A percentile compares a stretch with the other conserved stretches of the same genome.
These are phyloP conservation scores for Torulaspora indica DNA, from an alignment of 805 yeast species.

Conservation along the genomic window DNA sequence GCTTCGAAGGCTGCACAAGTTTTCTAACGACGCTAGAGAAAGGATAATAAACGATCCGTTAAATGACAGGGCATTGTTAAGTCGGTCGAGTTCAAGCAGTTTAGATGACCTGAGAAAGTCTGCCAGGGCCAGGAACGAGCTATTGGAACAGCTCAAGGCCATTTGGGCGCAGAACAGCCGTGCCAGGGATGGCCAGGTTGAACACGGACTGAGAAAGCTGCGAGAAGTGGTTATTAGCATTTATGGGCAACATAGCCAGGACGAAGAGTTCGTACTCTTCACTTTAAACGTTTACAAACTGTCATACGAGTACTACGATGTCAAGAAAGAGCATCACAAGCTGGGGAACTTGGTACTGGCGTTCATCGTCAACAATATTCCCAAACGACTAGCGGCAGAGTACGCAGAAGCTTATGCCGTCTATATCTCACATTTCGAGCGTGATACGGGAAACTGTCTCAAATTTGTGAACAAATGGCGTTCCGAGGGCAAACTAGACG, in stretches of 20 bases:
- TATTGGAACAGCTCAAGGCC: slow-evolving; percentile 38
- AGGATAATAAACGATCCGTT: slow-evolving; percentile 23
- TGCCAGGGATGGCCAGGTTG: slow-evolving; percentile 19
- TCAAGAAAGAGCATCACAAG: slow-evolving; percentile 12
- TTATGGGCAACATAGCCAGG: slow-evolving; percentile 9
- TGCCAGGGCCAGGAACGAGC: slow-evolving; percentile 39
- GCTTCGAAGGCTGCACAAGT: slow-evolving; percentile 34
- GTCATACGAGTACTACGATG: slow-evolving; percentile 18
- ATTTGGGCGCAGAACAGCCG: slow-evolving; percentile 1
- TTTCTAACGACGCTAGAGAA: slow-evolving; percentile 28
- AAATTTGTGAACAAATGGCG: background rate
- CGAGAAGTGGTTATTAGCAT: slow-evolving; percentile 28
- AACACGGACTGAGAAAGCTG: slow-evolving; percentile 33
- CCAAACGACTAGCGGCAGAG: slow-evolving; percentile 9
- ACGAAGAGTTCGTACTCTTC: slow-evolving; percentile 16
- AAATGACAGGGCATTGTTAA: slow-evolving; percentile 48
- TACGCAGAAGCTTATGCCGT: slow-evolving; percentile 15
- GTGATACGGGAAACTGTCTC: slow-evolving; percentile 17
- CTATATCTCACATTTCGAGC: slow-evolving; percentile 22
- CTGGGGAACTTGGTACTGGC: slow-evolving; percentile 18
- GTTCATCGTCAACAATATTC: slow-evolving; percentile 15
- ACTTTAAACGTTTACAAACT: slow-evolving; percentile 17
- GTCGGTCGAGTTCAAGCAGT: slow-evolving; percentile 52
- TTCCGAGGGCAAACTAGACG: background rate
- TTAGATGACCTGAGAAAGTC: slow-evolving; percentile 39